Evolutionary conservation across 495 filamentous ascomycete genomes (phyloP).

Genomic region (Penicillium soppii): DNA sequence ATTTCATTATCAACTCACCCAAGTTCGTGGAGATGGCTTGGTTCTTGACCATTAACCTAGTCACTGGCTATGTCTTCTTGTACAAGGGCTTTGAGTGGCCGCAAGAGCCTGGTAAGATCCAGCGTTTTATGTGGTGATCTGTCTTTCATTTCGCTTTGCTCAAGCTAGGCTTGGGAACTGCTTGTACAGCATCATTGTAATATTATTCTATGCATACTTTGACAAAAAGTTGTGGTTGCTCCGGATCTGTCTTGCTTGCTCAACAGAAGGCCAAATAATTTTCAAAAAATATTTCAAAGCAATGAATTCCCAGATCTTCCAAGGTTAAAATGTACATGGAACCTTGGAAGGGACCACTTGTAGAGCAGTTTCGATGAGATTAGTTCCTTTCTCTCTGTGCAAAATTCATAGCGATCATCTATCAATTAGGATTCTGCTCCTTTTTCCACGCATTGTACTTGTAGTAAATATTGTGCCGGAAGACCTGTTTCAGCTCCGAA

Average conservation of each 20-base stretch:
- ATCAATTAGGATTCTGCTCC: not conserved
- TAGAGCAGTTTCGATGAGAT: no score
- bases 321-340: no score
- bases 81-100: slow-evolving; percentile 78
- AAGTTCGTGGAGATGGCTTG: slow-evolving; percentile 74
- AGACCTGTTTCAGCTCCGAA: slow-evolving; percentile 39
- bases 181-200: not conserved
- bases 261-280: no score
- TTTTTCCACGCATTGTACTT: slow-evolving; percentile 26
- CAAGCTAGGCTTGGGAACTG: not conserved
- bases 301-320: no score
- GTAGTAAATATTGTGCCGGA: slow-evolving; percentile 42
- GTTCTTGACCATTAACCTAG: slow-evolving; percentile 70
- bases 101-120: slow-evolving; percentile 73
- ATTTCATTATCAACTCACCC: slow-evolving; percentile 34
- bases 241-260: no score
- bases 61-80: slow-evolving; percentile 80
- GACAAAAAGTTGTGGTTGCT: no score
- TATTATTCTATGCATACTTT: no score
- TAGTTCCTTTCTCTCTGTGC: no score
- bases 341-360: no score
- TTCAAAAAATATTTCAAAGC: no score
- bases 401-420: not conserved
- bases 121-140: slow-evolving; percentile 90
- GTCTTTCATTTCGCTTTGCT: not conserved